These are phyloP conservation scores for Beta macrorhiza DNA, from an alignment of 179 eudicot species.

Conservation along the genomic window DNA sequence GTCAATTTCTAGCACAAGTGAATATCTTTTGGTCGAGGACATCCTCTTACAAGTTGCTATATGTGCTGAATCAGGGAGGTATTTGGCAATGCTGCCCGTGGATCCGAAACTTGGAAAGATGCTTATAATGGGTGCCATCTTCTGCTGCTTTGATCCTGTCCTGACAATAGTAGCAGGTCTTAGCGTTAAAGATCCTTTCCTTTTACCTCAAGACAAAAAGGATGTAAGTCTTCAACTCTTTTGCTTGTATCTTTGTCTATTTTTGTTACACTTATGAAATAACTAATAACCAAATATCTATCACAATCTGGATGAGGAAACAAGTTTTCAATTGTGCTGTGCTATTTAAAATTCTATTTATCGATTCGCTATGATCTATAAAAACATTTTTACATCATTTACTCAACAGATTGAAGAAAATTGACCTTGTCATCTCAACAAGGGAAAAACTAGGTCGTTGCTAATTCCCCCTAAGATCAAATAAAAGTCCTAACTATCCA, in stretches of 20 bases:
- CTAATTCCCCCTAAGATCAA: too few relatives aligned
- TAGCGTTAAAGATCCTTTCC: conserved; percentile 98
- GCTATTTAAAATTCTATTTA: background rate
- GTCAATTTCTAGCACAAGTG: conserved; percentile 12
- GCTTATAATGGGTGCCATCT: conserved; percentile 96
- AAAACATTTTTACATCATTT: background rate
- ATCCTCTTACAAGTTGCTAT: conserved; percentile 27
- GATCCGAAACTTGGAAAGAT: conserved; percentile 99
- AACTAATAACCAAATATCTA: background rate
- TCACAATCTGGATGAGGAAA: background rate
- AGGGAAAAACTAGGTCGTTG: too few relatives aligned
- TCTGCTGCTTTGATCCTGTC: conserved; percentile 94
- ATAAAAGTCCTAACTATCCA: too few relatives aligned
- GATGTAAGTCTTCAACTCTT: conserved; percentile 56
- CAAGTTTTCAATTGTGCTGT: background rate
- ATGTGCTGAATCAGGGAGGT: conserved; percentile 55
- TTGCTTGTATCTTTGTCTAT: background rate
- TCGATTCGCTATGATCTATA: background rate
- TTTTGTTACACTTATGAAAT: background rate
- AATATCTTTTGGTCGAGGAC: conserved; percentile 3
- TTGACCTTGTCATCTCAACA: background rate
- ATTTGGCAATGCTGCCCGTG: conserved; percentile 88
- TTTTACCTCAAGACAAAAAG: conserved; percentile 96
- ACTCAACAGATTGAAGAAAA: background rate
- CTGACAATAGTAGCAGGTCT: conserved; percentile 95